phyloP scores from a whole-genome alignment of 805 yeast species.

The Kodamaea lidongshanica region DNA sequence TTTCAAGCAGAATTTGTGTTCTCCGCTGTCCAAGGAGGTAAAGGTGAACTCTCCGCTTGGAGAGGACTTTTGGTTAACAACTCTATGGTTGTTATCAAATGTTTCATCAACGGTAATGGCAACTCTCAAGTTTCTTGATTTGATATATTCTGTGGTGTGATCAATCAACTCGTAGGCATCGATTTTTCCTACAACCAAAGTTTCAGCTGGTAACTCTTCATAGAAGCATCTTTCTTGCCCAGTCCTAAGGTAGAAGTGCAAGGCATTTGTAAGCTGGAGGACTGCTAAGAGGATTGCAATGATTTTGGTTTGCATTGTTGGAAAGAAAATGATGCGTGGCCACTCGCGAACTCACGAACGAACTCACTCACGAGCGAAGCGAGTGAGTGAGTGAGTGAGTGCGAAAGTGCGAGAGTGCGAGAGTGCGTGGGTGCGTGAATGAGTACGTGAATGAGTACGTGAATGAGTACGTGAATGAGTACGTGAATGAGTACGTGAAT shows the following conservation, averaged over 20 bases:
- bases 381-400: too few species aligned
- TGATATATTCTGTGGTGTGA: constrained; percentile 40
- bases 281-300: constrained; percentile 10
- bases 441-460: too few species aligned
- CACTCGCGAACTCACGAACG: too few species aligned
- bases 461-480: too few species aligned
- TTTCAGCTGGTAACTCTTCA: constrained; percentile 70
- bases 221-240: constrained; percentile 77
- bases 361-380: too few species aligned
- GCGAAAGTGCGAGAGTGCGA: too few species aligned
- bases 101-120: constrained; percentile 66
- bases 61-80: constrained; percentile 57
- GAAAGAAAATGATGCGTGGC: too few species aligned
- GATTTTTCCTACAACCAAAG: constrained; percentile 73
- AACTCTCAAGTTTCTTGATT: constrained; percentile 51
- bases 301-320: too few species aligned
- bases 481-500: too few species aligned
- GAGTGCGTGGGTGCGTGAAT: too few species aligned
- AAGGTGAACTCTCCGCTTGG: constrained; percentile 68
- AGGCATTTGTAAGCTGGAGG: constrained; percentile 28
- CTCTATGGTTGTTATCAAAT: constrained; percentile 78
- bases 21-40: constrained; percentile 78
- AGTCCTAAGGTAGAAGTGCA: constrained; percentile 76
- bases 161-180: constrained; percentile 60
- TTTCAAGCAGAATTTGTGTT: constrained; percentile 71